Percentiles rank a stretch among this genome's conserved stretches.
These are phyloP conservation scores for Magnaporthales sp. DNA, from an alignment of 2,329 filamentous ascomycete species.

Conservation along the genomic window DNA sequence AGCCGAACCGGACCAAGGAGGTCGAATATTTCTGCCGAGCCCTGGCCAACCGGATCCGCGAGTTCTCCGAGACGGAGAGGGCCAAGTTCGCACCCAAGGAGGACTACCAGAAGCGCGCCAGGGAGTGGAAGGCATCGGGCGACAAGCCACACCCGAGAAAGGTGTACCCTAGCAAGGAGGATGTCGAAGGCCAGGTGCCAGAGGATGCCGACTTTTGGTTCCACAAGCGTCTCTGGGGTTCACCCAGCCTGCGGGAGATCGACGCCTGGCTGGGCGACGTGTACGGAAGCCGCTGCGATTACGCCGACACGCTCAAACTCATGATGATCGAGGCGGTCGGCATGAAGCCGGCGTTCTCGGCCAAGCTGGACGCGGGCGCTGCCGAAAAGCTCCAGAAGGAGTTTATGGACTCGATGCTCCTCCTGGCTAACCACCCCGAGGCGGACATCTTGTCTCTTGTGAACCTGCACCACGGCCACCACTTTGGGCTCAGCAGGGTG, in stretches of 20 bases:
- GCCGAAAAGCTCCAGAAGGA: background rate
- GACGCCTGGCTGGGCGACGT: background rate
- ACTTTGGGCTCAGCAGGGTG: background rate
- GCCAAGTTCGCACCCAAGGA: background rate
- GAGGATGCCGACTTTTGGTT: background rate
- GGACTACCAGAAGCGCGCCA: background rate
- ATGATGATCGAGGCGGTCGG: background rate
- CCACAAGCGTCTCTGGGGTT: background rate
- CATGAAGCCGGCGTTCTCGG: background rate
- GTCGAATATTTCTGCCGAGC: background rate
- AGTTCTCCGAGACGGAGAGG: background rate
- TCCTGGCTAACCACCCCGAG: background rate
- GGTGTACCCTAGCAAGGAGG: background rate
- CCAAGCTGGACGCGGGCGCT: background rate
- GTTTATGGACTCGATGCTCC: background rate
- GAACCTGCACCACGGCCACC: background rate
- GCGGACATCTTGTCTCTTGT: background rate
- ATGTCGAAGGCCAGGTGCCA: background rate
- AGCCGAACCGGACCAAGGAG: background rate
- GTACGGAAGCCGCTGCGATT: background rate
- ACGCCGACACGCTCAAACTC: background rate
- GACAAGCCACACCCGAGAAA: background rate
- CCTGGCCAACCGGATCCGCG: background rate
- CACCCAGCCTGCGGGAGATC: background rate
- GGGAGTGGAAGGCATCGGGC: background rate